Base-by-base conservation (phyloP, 345 rosid genomes). In the Moricandia arvensis region DNA sequence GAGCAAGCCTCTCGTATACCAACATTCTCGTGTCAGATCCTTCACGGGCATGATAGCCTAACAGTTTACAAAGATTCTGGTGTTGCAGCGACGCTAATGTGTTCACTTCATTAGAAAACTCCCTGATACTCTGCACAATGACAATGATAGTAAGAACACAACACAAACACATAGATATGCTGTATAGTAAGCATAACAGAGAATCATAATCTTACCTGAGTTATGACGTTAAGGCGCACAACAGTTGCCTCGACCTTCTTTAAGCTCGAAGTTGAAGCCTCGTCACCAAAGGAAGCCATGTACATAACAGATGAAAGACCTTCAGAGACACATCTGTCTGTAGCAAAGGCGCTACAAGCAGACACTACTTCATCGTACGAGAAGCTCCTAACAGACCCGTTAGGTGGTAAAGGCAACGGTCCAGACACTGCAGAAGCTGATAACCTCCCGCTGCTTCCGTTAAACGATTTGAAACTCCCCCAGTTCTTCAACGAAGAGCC, bases 381-480 rank as follows among this genome's bases (percentile, higher is more conserved):
- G 63, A 87, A 95, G 84, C 85, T 89, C 63, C 87, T 77, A 21
- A 90, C 84, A 24, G 89, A 62, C 8, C 87, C 93, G n/a, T 76
- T 81, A 7, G 93, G 97, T 54, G 99, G 99, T 54, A 92, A 83
- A 37, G 98, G 99, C 77, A 95, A 78, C 38, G 97, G 99, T 63
- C 97, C 99, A 29, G 85, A 78, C 66, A 61, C 96, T 7, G 97
- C 27, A 3, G 66, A 94, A 3, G 90, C 73, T 71, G 74, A 85
- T 8, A 91, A 80, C 29, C 89, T 83, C 41, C 91, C 87, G 62
- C 93, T 89, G 64, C 75, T 70, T 31, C 78, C 82, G 79, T 80
- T 88, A 26, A 77, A 79, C 15, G 85, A 60, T 79, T 90, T 92
- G 49, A 92, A 89, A 81, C 97, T 95, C 62, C 88, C 86, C 41